Conservation (phyloP, 2,329 filamentous ascomycete genomes). For the Tolypocladium ovalisporum region DNA sequence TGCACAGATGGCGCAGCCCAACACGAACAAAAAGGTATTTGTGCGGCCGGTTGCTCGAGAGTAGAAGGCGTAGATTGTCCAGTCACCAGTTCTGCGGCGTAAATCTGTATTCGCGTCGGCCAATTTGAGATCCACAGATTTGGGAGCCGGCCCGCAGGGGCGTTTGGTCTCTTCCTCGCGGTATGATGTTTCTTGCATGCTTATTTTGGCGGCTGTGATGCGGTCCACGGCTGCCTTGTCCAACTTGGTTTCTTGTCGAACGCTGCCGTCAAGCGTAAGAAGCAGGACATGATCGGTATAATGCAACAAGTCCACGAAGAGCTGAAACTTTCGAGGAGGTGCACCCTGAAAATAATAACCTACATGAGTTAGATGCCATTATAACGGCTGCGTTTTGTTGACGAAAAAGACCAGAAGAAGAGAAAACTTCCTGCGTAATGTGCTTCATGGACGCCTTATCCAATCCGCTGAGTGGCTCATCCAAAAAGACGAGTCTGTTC, state of each 20-base stretch:
- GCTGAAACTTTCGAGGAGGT: background rate
- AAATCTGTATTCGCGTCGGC: background rate
- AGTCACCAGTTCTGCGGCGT: background rate
- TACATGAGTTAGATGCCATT: background rate
- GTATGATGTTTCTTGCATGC: background rate
- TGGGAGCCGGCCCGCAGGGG: background rate
- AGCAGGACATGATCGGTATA: background rate
- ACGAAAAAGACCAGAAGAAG: background rate
- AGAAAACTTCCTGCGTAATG: background rate
- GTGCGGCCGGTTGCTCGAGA: background rate
- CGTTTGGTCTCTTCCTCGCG: background rate
- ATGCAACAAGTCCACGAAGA: background rate
- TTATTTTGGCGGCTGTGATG: background rate
- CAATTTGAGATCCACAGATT: background rate
- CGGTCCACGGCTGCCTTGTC: background rate
- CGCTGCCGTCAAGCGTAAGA: background rate
- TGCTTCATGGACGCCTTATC: background rate
- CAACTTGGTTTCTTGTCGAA: background rate
- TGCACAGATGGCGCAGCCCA: background rate
- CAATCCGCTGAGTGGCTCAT: background rate
- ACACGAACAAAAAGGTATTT: background rate
- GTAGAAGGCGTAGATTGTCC: background rate
- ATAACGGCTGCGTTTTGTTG: background rate
- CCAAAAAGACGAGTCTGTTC: background rate
- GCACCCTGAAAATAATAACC: background rate